Base-by-base conservation (phyloP, 306 rosid genomes). In the Bauhinia variegata region DNA sequence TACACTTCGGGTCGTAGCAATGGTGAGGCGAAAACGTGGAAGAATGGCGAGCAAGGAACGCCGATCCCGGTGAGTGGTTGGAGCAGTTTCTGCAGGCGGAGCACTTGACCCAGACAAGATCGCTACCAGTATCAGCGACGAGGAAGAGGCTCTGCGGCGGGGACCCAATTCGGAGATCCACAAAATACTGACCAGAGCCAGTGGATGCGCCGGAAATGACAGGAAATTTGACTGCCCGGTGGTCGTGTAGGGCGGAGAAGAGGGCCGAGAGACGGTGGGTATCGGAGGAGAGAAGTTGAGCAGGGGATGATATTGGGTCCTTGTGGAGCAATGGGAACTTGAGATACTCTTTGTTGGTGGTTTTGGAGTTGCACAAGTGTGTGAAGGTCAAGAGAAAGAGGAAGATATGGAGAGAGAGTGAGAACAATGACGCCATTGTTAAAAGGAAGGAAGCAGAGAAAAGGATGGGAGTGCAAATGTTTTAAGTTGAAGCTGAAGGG, bases 151-250 rank as follows among this genome's bases (percentile, higher is more conserved):
- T 73, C 46, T 90, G 95, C 2, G 91, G 91, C 0, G 96, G 96
- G 0, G 87, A 54, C 1, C 96, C 91, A 11, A 90, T 42, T 36
- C 68, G 85, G 75, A 90, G 82, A 42, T 79, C 74, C 15, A 73
- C 89, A 58, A 90, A 90, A 77, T 90, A 90, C 70, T 90, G 91
- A 4, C 91, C 95, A 43, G 91, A 83, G 70, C 95, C 95, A 19
- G 80, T 62, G 48, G 85, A 53, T 0, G 96, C 95, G 41, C 95
- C 95, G 60, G 96, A 87, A 11, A 82, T 33, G 33, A 90, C 49
- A 0, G 95, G 95, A 30, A 84, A 78, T 14, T 70, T 78, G 3
- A 73, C 6, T 42, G 44, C 6, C 0, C 13, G 63, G 30, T 32
- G 67, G 44, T 49, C 37, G 55, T 52, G 76, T 58, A 28, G 80